Percentiles rank a stretch among this genome's conserved stretches.
These are phyloP conservation scores for Phaffomyces thermotolerans DNA, from an alignment of 805 yeast genomes.

Conservation along the genomic window DNA sequence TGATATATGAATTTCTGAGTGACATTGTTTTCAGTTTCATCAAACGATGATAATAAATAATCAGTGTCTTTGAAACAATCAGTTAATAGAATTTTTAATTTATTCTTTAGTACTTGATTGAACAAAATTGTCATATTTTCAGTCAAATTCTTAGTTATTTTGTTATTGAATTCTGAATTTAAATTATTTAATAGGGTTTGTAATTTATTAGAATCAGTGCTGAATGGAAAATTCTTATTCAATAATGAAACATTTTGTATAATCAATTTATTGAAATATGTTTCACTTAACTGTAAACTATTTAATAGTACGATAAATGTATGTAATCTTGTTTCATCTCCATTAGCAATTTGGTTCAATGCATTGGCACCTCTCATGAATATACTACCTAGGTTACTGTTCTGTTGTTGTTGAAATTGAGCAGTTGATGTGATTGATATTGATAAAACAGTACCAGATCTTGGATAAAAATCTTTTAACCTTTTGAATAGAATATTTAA, in stretches of 20 bases:
- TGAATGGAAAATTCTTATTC: constrained; percentile 31
- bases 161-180: constrained; percentile 20
- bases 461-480: constrained; percentile 38
- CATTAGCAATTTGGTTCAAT: constrained; percentile 31
- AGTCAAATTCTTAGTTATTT: constrained; percentile 26
- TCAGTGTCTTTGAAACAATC: constrained; percentile 31
- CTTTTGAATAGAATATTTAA: constrained; percentile 46
- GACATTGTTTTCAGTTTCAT: constrained; percentile 29
- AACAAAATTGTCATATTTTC: constrained; percentile 38
- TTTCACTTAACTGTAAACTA: constrained; percentile 57
- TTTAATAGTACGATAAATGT: constrained; percentile 65
- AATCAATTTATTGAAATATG: constrained; percentile 41
- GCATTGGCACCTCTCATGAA: constrained; percentile 40
- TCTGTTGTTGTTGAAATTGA: constrained; percentile 12
- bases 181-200: constrained; percentile 21
- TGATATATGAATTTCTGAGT: constrained; percentile 47
- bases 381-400: constrained; percentile 23
- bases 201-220: constrained; percentile 26
- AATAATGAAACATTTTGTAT: constrained; percentile 26
- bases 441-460: constrained; percentile 26
- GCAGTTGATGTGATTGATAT: constrained; percentile 7
- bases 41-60: constrained; percentile 21
- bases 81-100: constrained; percentile 34
- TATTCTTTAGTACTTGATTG: constrained; percentile 40
- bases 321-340: constrained; percentile 43